A percentile compares a stretch with the other conserved stretches of the same genome.
Conservation (phyloP, 2,329 filamentous ascomycete genomes). For the Fusarium nelsonii region DNA sequence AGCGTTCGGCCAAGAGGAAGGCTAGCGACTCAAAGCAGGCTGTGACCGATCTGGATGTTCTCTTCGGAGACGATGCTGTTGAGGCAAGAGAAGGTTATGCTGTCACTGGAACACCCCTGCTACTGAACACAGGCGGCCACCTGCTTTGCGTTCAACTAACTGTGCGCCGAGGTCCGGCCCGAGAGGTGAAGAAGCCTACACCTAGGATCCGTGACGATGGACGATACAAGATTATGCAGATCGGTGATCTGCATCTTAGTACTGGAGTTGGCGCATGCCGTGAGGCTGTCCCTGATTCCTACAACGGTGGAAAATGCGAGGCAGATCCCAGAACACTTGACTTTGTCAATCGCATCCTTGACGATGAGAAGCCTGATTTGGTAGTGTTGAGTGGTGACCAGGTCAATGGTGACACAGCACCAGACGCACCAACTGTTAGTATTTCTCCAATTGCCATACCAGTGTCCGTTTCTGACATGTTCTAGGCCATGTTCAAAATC, state of each 20-base stretch:
- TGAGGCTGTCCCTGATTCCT: slow-evolving; percentile 81
- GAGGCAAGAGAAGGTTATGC: slow-evolving; percentile 90
- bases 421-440: slow-evolving; percentile 85
- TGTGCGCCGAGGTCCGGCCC: slow-evolving; percentile 77
- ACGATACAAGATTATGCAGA: slow-evolving; percentile 96
- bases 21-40: slow-evolving; percentile 80
- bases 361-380: slow-evolving; percentile 93
- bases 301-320: slow-evolving; percentile 83
- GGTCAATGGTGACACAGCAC: slow-evolving; percentile 92
- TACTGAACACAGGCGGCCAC: slow-evolving; percentile 73
- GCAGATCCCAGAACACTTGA: slow-evolving; percentile 92
- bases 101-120: slow-evolving; percentile 78
- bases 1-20: slow-evolving; percentile 77
- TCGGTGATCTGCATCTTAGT: slow-evolving; percentile 93
- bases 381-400: slow-evolving; percentile 94
- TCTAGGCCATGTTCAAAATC: slow-evolving; percentile 90
- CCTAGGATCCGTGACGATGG: slow-evolving; percentile 88
- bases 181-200: slow-evolving; percentile 74
- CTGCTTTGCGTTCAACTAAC: slow-evolving; percentile 80
- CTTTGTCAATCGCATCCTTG: slow-evolving; percentile 84
- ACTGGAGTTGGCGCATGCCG: slow-evolving; percentile 89
- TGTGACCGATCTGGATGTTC: slow-evolving; percentile 84
- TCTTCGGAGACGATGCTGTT: slow-evolving; percentile 91
- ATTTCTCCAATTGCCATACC: background rate
- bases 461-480: slow-evolving; percentile 23